These are phyloP conservation scores for Suillus brevipes DNA, from an alignment of 768 basidiomycete species.

Conservation along the genomic window DNA sequence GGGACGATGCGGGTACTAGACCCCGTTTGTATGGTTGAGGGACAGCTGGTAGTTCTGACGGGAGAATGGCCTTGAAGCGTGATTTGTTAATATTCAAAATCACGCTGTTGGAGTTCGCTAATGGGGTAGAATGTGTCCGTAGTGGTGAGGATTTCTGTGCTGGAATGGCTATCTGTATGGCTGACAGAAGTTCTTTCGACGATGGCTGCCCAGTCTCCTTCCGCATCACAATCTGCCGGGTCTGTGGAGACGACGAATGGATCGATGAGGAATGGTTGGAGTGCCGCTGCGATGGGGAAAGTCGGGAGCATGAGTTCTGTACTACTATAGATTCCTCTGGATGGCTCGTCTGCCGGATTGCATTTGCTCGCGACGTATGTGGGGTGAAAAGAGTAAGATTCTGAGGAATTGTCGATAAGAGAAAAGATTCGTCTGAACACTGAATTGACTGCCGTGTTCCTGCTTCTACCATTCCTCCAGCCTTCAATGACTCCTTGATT, in stretches of 20 bases:
- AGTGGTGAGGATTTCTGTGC: no score
- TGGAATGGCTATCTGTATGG: no score
- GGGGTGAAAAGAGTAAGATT: not conserved
- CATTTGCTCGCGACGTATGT: constrained; percentile 34
- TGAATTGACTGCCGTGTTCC: not conserved
- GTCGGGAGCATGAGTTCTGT: constrained; percentile 31
- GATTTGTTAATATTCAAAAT: no score
- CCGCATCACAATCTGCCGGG: no score
- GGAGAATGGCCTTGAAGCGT: no score
- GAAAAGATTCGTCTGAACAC: not conserved
- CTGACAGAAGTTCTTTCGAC: no score
- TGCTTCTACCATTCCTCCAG: not conserved
- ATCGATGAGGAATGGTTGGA: constrained; percentile 14
- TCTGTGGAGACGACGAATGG: not conserved
- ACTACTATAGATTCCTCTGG: constrained; percentile 30
- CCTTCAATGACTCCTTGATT: not conserved
- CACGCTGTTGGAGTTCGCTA: no score
- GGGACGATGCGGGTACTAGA: no score
- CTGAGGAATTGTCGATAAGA: not conserved
- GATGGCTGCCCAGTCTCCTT: no score
- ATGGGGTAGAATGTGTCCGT: no score
- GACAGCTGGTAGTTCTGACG: no score
- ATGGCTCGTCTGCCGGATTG: constrained; percentile 44
- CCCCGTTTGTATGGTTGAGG: no score
- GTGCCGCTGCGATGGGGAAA: constrained; percentile 27